Evolutionary conservation across 495 filamentous ascomycete species (phyloP).

Genomic region (Pseudevernia furfuracea): DNA sequence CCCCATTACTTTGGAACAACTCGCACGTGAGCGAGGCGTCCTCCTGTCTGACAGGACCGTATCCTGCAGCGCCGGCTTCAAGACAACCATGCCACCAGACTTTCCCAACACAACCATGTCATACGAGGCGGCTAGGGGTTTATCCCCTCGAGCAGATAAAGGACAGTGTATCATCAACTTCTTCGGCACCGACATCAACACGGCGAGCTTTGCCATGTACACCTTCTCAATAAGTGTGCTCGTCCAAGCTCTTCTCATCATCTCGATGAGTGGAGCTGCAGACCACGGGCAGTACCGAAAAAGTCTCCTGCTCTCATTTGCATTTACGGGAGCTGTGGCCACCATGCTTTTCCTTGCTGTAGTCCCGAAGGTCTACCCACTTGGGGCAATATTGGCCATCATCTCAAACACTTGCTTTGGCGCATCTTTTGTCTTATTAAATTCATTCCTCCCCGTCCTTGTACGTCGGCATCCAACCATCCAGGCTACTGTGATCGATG

Average conservation of each 20-base stretch:
- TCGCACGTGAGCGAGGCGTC: constrained; percentile 83
- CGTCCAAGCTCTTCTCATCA: constrained; percentile 79
- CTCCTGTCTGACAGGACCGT: constrained; percentile 64
- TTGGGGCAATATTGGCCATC: constrained; percentile 77
- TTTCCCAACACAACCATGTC: constrained; percentile 30
- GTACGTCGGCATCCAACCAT: constrained; percentile 65
- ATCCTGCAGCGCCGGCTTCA: constrained; percentile 56
- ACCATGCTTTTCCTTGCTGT: constrained; percentile 89
- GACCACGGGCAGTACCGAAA: constrained; percentile 95
- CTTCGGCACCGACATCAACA: constrained; percentile 81
- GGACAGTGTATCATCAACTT: constrained; percentile 78
- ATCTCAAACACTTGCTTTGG: constrained; percentile 86
- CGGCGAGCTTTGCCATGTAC: constrained; percentile 97
- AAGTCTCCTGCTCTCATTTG: constrained; percentile 73
- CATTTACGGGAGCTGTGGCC: constrained; percentile 65
- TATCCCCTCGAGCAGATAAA: constrained; percentile 26
- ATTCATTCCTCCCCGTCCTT: constrained; percentile 74
- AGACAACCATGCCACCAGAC: constrained; percentile 28
- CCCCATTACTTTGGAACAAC: constrained; percentile 89
- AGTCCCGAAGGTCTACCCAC: constrained; percentile 60
- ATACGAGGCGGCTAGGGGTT: constrained; percentile 8
- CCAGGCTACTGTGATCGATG: constrained; percentile 20
- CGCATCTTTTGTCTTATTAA: constrained; percentile 76
- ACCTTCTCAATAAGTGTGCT: constrained; percentile 90
- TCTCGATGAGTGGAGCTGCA: constrained; percentile 91